phyloP scores from a whole-genome alignment of 306 rosid genomes.

The Notholithocarpus densiflorus region DNA sequence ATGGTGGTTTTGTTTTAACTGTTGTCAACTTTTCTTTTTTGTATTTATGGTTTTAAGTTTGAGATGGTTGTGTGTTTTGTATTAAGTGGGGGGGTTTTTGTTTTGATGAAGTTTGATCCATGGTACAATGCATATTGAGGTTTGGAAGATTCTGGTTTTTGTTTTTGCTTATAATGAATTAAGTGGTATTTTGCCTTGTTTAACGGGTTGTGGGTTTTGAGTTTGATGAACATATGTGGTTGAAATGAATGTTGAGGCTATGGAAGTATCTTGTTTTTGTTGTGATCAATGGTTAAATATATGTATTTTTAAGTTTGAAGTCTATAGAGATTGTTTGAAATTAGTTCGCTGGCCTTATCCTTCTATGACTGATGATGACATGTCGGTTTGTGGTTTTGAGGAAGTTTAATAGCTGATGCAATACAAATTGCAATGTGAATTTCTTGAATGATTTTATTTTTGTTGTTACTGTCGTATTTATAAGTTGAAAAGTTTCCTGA shows the following conservation, averaged over 20 bases:
- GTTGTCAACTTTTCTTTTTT: conserved; percentile 26
- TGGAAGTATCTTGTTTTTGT: not conserved
- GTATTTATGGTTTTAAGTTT: conserved; percentile 18
- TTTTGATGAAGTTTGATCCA: conserved; percentile 32
- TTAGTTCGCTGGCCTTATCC: not conserved
- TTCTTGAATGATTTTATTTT: not conserved
- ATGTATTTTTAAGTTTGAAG: not conserved
- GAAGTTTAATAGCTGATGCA: conserved; percentile 26
- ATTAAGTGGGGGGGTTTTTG: conserved; percentile 16
- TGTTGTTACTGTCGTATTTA: not conserved
- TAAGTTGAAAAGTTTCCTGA: not conserved
- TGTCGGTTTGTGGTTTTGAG: conserved; percentile 17
- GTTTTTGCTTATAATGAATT: not conserved
- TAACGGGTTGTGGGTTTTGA: conserved; percentile 21
- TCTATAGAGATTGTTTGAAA: not conserved
- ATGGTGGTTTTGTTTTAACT: conserved; percentile 15
- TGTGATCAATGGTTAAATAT: not conserved
- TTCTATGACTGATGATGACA: conserved; percentile 15
- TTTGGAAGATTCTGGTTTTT: conserved; percentile 5
- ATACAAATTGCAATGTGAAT: not conserved
- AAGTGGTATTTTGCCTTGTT: not conserved
- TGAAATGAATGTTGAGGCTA: conserved; percentile 31
- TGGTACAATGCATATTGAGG: conserved; percentile 37
- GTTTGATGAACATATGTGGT: conserved; percentile 30
- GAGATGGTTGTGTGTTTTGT: conserved; percentile 19